Conservation (phyloP, 148 eudicot species). For the Chenopodium formosanum region DNA sequence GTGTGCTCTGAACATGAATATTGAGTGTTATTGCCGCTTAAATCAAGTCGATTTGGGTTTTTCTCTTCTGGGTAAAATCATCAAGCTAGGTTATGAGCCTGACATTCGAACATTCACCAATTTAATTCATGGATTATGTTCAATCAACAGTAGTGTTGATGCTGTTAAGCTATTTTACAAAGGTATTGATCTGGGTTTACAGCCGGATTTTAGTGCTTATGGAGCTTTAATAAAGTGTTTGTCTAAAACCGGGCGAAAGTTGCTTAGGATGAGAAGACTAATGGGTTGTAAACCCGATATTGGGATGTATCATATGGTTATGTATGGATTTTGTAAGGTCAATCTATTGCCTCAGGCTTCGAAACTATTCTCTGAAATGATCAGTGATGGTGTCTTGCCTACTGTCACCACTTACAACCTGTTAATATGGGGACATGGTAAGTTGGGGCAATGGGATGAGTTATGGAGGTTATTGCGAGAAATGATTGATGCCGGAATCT, state of each 20-base stretch:
- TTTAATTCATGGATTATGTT: constrained; percentile 20
- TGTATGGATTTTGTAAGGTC: constrained; percentile 39
- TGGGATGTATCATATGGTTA: constrained; percentile 26
- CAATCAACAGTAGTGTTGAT: constrained; percentile 3
- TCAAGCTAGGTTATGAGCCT: constrained; percentile 26
- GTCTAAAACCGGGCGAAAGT: constrained; percentile 9
- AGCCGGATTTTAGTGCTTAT: background rate
- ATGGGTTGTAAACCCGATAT: constrained; percentile 28
- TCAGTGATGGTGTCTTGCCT: background rate
- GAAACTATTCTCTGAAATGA: constrained; percentile 33
- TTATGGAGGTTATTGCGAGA: constrained; percentile 27
- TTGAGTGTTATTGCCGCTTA: constrained; percentile 24
- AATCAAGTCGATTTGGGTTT: constrained; percentile 14
- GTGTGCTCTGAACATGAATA: constrained; percentile 10
- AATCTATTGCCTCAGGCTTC: constrained; percentile 27
- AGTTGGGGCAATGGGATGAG: constrained; percentile 22
- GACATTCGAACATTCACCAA: constrained; percentile 15
- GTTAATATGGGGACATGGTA: no score
- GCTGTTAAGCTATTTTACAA: constrained; percentile 1
- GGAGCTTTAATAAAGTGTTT: constrained; percentile 9
- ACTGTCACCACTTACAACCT: no score
- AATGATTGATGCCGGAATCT: constrained; percentile 32
- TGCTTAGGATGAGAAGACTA: constrained; percentile 14
- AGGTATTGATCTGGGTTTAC: constrained; percentile 15
- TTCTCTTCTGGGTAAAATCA: constrained; percentile 20